Percentiles rank a stretch among this genome's conserved stretches.
Evolutionary conservation across 805 yeast genomes (phyloP).

Genomic region (Suhomyces pyralidae): DNA sequence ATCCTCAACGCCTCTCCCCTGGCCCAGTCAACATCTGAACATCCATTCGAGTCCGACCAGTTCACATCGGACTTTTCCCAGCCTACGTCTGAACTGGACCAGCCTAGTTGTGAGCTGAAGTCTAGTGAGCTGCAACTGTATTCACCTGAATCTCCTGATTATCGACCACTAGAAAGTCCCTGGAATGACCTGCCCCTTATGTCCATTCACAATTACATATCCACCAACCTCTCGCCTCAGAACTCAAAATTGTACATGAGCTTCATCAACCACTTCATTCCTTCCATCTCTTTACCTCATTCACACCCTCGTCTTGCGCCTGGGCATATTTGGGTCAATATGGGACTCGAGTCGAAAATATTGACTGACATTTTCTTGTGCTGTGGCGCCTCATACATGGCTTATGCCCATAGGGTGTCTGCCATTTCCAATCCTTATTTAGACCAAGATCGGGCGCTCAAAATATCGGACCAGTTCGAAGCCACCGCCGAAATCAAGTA

Average conservation of each 20-base stretch:
- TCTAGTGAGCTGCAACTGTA: neutral
- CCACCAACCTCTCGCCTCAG: constrained; percentile 4
- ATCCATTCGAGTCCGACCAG: neutral
- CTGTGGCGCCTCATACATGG: constrained; percentile 12
- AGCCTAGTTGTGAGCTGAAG: neutral
- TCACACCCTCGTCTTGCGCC: constrained; percentile 16
- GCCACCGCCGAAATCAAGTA: constrained; percentile 9
- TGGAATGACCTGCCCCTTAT: neutral
- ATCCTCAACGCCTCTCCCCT: neutral
- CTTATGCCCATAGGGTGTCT: neutral
- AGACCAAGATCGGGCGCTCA: constrained; percentile 20
- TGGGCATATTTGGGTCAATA: constrained; percentile 34
- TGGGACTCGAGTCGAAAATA: constrained; percentile 56
- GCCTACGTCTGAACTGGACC: neutral
- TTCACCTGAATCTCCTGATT: neutral
- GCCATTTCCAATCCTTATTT: neutral
- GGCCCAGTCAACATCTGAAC: neutral
- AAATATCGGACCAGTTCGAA: constrained; percentile 14
- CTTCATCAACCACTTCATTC: constrained; percentile 13
- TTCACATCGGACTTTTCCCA: neutral
- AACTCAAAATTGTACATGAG: constrained; percentile 10
- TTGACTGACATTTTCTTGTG: constrained; percentile 42
- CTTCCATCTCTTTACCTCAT: constrained; percentile 13
- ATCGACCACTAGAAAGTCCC: neutral
- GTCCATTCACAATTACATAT: constrained; percentile 6